Evolutionary conservation across 257 asterid genomes (phyloP).

Genomic region (Plantago major): DNA sequence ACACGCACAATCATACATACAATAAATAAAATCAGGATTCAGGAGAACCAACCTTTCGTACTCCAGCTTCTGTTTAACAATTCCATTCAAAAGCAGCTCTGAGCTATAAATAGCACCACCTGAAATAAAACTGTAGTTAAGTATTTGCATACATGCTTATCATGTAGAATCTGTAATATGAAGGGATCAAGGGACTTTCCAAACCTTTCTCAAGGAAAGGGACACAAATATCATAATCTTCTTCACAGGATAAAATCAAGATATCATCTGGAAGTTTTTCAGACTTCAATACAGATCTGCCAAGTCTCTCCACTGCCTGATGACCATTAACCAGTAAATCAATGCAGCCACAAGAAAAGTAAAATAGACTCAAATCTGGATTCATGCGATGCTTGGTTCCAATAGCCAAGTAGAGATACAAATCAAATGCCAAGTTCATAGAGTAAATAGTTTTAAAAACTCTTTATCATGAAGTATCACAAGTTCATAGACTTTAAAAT

Average conservation of each 20-base stretch:
- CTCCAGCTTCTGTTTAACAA: constrained; percentile 88
- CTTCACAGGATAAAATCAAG: constrained; percentile 87
- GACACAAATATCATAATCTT: constrained; percentile 69
- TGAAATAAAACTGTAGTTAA: constrained; percentile 32
- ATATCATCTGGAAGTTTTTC: constrained; percentile 60
- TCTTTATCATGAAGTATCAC: too few species aligned
- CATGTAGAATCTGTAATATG: not conserved
- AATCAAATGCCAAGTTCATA: not conserved
- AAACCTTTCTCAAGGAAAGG: constrained; percentile 91
- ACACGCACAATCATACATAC: too few species aligned
- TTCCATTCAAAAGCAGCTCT: constrained; percentile 88
- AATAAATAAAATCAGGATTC: not conserved
- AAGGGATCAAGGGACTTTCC: constrained; percentile 15
- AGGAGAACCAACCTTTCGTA: constrained; percentile 58
- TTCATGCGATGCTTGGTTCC: not conserved
- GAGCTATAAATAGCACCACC: constrained; percentile 80
- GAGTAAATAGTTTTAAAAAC: not conserved
- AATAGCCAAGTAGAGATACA: not conserved
- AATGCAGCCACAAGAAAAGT: not conserved
- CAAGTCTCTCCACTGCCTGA: constrained; percentile 87
- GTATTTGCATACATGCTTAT: constrained; percentile 3
- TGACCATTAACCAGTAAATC: constrained; percentile 20
- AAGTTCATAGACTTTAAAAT: too few species aligned
- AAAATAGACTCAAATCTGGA: not conserved
- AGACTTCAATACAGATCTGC: constrained; percentile 62